Conservation (phyloP, 768 basidiomycete genomes). For the Mycena vulgaris region DNA sequence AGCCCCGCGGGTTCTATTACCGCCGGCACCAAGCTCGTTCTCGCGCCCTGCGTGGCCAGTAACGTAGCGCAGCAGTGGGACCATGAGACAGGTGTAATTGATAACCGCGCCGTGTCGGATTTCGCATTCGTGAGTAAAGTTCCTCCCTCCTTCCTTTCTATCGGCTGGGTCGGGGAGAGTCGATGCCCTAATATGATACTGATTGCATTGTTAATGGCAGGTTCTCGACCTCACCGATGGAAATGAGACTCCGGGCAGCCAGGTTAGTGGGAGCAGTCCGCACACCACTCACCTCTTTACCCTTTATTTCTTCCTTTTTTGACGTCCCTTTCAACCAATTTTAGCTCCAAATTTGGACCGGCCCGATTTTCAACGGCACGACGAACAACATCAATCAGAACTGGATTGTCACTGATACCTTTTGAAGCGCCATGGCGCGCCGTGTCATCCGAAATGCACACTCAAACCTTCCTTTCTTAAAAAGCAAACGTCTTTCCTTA, state of each 20-base stretch:
- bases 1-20: neutral
- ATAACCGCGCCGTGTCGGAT: neutral
- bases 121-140: neutral
- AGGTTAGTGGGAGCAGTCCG: conserved; percentile 6
- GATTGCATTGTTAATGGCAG: neutral
- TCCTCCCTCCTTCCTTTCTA: too few species aligned
- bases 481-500: neutral
- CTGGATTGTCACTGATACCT: conserved; percentile 18
- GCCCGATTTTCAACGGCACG: conserved; percentile 11
- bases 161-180: too few species aligned
- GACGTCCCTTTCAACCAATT: conserved; percentile 1
- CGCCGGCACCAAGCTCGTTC: conserved; percentile 3
- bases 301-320: conserved; percentile 3
- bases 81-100: neutral
- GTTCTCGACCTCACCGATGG: conserved; percentile 13
- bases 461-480: neutral
- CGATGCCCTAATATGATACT: neutral
- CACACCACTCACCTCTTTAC: conserved; percentile 1
- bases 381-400: conserved; percentile 6
- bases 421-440: conserved; percentile 1
- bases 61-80: conserved; percentile 3
- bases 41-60: conserved; percentile 7
- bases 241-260: conserved; percentile 11
- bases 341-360: conserved; percentile 9
- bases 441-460: neutral